phyloP scores from a whole-genome alignment of 2,329 filamentous ascomycete genomes.

The Leptographium lundbergii region DNA sequence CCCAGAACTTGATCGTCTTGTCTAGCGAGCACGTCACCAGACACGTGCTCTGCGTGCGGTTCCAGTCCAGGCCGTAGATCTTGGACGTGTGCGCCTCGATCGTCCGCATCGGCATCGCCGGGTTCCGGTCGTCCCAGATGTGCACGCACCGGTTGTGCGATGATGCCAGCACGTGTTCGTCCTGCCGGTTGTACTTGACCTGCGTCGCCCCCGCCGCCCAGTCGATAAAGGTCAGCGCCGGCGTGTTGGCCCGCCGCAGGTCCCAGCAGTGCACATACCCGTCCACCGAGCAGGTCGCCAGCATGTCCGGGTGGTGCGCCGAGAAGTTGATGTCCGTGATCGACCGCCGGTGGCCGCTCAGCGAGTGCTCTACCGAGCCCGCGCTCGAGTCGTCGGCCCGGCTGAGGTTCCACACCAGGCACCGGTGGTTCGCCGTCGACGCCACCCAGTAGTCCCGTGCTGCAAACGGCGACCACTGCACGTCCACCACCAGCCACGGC shows the following conservation, averaged over 20 bases:
- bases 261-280: slow-evolving; percentile 93
- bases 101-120: slow-evolving; percentile 64
- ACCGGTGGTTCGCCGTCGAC: slow-evolving; percentile 88
- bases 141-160: slow-evolving; percentile 79
- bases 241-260: slow-evolving; percentile 58
- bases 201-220: slow-evolving; percentile 91
- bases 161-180: slow-evolving; percentile 77
- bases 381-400: slow-evolving; percentile 59
- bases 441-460: slow-evolving; percentile 85
- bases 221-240: slow-evolving; percentile 73
- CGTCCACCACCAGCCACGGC: slow-evolving; percentile 90
- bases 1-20: slow-evolving; percentile 89
- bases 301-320: slow-evolving; percentile 76
- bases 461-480: slow-evolving; percentile 93
- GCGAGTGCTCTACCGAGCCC: slow-evolving; percentile 69
- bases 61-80: slow-evolving; percentile 94
- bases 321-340: slow-evolving; percentile 97
- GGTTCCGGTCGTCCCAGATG: slow-evolving; percentile 80
- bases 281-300: slow-evolving; percentile 85
- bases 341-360: slow-evolving; percentile 70
- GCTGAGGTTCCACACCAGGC: slow-evolving; percentile 85
- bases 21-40: slow-evolving; percentile 84
- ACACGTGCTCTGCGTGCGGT: slow-evolving; percentile 57
- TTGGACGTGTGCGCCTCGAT: slow-evolving; percentile 85
- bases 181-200: slow-evolving; percentile 86